These are phyloP conservation scores for Reutealis trisperma DNA, from an alignment of 345 rosid genomes.

Conservation along the genomic window DNA sequence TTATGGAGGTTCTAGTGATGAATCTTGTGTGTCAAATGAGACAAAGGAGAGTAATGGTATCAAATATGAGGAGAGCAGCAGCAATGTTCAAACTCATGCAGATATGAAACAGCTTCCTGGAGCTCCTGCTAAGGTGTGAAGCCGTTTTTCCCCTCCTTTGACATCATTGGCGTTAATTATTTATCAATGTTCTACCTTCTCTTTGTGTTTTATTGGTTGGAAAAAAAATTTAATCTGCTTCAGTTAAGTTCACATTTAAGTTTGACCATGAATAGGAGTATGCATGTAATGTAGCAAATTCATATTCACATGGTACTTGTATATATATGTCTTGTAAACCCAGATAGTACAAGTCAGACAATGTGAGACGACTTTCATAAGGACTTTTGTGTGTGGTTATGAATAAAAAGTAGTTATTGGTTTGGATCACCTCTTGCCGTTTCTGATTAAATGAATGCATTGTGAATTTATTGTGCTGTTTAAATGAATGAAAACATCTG, in stretches of 20 bases:
- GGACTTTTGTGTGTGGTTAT: background rate
- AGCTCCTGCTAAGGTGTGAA: slow-evolving; percentile 39
- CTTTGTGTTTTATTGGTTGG: background rate
- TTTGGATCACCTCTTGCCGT: background rate
- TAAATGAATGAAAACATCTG: background rate
- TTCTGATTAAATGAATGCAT: background rate
- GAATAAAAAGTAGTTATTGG: background rate
- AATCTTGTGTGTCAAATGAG: background rate
- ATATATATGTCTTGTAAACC: background rate
- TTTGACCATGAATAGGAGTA: background rate
- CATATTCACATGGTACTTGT: background rate
- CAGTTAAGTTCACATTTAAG: background rate
- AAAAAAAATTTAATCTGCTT: background rate
- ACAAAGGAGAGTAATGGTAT: background rate
- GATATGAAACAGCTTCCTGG: slow-evolving; percentile 26
- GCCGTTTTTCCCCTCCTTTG: background rate
- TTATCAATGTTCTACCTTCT: background rate
- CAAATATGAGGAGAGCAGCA: slow-evolving; percentile 10
- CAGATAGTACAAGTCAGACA: background rate
- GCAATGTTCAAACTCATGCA: slow-evolving; percentile 21
- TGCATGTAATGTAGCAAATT: background rate
- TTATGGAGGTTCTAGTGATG: slow-evolving; percentile 23
- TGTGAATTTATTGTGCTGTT: background rate
- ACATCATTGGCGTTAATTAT: background rate
- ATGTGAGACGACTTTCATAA: no score